Percentiles rank a stretch among this genome's conserved stretches.
phyloP scores from a whole-genome alignment of 805 yeast genomes.

The Komagataella ulmi region DNA sequence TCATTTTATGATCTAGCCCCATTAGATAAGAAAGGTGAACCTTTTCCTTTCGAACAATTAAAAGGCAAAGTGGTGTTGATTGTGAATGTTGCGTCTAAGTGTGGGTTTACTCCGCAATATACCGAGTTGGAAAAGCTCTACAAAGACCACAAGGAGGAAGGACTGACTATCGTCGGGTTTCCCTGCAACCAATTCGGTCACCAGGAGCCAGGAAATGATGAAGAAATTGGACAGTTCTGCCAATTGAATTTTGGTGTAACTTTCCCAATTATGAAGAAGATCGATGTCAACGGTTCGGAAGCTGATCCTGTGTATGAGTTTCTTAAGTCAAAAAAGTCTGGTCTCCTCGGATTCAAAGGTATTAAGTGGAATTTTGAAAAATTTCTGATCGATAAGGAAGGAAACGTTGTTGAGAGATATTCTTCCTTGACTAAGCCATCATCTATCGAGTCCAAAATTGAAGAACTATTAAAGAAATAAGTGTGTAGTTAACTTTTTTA shows the following conservation, averaged over 20 bases:
- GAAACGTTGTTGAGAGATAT: slow-evolving; percentile 37
- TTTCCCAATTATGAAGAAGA: slow-evolving; percentile 78
- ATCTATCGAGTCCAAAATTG: slow-evolving; percentile 43
- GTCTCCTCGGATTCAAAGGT: slow-evolving; percentile 57
- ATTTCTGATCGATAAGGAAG: slow-evolving; percentile 40
- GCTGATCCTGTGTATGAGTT: slow-evolving; percentile 72
- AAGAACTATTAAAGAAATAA: slow-evolving; percentile 30
- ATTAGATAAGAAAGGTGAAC: slow-evolving; percentile 43
- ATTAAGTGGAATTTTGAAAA: slow-evolving; percentile 52
- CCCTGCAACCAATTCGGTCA: slow-evolving; percentile 86
- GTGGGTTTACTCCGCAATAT: slow-evolving; percentile 70
- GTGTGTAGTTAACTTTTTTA: background rate
- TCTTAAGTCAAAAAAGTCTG: slow-evolving; percentile 50
- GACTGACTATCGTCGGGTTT: slow-evolving; percentile 64
- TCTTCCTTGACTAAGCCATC: slow-evolving; percentile 60
- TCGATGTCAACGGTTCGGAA: slow-evolving; percentile 78
- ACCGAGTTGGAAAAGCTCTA: slow-evolving; percentile 56
- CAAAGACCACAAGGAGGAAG: slow-evolving; percentile 47
- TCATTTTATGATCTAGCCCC: slow-evolving; percentile 58
- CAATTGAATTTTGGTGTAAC: slow-evolving; percentile 75
- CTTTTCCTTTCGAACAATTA: slow-evolving; percentile 44
- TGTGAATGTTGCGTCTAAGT: slow-evolving; percentile 83
- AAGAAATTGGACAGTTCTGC: slow-evolving; percentile 66
- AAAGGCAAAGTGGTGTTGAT: slow-evolving; percentile 73
- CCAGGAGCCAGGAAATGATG: slow-evolving; percentile 61